Evolutionary conservation across 306 rosid species (phyloP).

Genomic region (Malus domestica): DNA sequence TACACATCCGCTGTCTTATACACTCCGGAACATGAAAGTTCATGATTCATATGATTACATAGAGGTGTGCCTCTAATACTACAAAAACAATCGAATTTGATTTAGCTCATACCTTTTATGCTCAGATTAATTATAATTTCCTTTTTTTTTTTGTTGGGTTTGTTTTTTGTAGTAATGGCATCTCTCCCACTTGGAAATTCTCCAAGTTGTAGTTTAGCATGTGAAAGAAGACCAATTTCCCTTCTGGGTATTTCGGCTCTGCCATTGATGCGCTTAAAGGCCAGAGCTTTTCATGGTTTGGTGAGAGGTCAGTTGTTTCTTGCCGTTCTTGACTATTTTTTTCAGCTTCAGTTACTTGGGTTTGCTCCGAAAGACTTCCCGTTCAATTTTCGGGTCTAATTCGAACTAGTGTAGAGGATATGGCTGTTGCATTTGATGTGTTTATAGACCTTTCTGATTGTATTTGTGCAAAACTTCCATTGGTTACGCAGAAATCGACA

Average conservation of each 20-base stretch:
- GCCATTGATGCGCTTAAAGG: conserved; percentile 31
- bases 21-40: too few relatives aligned
- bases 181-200: conserved; percentile 25
- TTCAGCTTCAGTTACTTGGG: background rate
- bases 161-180: conserved; percentile 22
- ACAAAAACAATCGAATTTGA: background rate
- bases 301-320: conserved; percentile 40
- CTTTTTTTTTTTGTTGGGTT: background rate
- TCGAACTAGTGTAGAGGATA: background rate
- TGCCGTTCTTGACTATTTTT: background rate
- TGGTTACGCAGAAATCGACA: background rate
- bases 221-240: conserved; percentile 27
- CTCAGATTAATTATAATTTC: background rate
- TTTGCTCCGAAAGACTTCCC: background rate
- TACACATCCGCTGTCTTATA: too few relatives aligned
- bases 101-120: background rate
- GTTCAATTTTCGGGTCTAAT: background rate
- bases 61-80: too few relatives aligned
- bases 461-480: background rate
- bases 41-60: too few relatives aligned
- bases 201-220: conserved; percentile 30
- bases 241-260: conserved; percentile 33
- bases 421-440: background rate
- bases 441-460: background rate
- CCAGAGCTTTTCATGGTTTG: conserved; percentile 25